These are phyloP conservation scores for Metschnikowia corniflorae DNA, from an alignment of 805 yeast genomes.

Conservation along the genomic window DNA sequence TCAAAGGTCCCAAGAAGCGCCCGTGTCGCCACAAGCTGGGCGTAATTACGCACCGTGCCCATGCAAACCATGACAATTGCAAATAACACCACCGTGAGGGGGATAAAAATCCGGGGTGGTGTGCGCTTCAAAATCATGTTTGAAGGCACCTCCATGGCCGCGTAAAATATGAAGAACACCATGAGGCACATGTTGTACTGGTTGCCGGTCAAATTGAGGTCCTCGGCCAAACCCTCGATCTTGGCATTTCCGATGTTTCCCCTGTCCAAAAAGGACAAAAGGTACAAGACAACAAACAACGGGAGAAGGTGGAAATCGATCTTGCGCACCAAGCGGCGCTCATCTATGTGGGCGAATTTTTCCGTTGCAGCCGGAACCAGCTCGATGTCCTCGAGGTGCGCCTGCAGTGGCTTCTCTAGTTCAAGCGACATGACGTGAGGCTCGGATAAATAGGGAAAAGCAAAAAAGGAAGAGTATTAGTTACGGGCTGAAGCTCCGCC, in stretches of 20 bases:
- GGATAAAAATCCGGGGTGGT: slow-evolving; percentile 63
- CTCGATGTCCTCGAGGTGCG: slow-evolving; percentile 2
- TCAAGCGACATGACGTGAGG: background rate
- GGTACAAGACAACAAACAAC: slow-evolving; percentile 69
- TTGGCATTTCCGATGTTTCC: slow-evolving; percentile 82
- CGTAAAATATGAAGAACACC: slow-evolving; percentile 69
- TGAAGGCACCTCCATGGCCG: slow-evolving; percentile 60
- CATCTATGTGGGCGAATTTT: slow-evolving; percentile 37
- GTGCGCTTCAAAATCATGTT: slow-evolving; percentile 57
- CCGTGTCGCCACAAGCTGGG: slow-evolving; percentile 59
- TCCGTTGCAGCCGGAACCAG: background rate
- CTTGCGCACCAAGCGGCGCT: slow-evolving; percentile 55
- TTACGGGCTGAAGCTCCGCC: too few species aligned
- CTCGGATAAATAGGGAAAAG: too few species aligned
- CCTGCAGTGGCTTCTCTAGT: background rate
- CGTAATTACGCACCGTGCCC: slow-evolving; percentile 60
- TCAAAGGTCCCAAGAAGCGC: slow-evolving; percentile 66
- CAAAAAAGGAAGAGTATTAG: too few species aligned
- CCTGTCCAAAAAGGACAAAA: slow-evolving; percentile 75
- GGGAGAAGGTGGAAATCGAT: slow-evolving; percentile 69
- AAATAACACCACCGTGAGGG: slow-evolving; percentile 55
- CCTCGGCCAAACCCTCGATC: slow-evolving; percentile 61
- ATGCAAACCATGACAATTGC: slow-evolving; percentile 63
- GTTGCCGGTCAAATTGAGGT: slow-evolving; percentile 50
- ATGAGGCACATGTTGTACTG: slow-evolving; percentile 65